Base-by-base conservation (phyloP, 257 asterid species). In the Plantago major region DNA sequence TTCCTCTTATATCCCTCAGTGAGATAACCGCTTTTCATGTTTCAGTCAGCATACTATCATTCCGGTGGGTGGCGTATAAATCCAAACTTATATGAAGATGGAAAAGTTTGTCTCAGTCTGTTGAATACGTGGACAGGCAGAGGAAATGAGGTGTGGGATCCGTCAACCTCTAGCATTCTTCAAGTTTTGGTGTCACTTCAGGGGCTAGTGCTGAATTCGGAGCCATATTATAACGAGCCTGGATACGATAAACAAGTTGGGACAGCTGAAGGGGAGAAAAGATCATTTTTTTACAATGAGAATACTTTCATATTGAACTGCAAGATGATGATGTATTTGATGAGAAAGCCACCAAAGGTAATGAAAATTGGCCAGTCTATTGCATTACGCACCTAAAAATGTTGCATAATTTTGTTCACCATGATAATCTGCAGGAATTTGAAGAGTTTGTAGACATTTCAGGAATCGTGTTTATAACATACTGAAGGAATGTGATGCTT, bases 51-150 rank as follows among this genome's bases (percentile, higher is more conserved):
- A 38, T 83, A 93, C 77, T 93, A 93, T 72, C 95, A 87, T 75
- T 89, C 99, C 66, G 99, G 99, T 71, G 99, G 99, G n/a, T 86
- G 97, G 97, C 77, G 95, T 72, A 82, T 93, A 80, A 93, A 89
- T 78, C 97, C 99, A 58, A 93, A 93, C 75, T 74, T 93, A 48
- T 92, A 92, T 3, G 98, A 92, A 87, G 98, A 89, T 77, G 98
- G 98, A 67, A 92, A 93, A 78, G 97, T 89, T 67, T 93, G 99
- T 76, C 96, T 93, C 26, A 93, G 99, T 78, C 89, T 93, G 22
- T 70, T 93, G 75, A 89, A 89, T 70, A 93, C 99, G 11, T 93
- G 99, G 99, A 81, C 94, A 9, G 99, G 99, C 44, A 83, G 86
- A 80, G 97, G 97, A 67, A 93, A 86, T 50, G 99, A 93, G 78